These are phyloP conservation scores for Gilbertella persicaria DNA, from an alignment of 371 early-diverging fungal species.

Conservation along the genomic window DNA sequence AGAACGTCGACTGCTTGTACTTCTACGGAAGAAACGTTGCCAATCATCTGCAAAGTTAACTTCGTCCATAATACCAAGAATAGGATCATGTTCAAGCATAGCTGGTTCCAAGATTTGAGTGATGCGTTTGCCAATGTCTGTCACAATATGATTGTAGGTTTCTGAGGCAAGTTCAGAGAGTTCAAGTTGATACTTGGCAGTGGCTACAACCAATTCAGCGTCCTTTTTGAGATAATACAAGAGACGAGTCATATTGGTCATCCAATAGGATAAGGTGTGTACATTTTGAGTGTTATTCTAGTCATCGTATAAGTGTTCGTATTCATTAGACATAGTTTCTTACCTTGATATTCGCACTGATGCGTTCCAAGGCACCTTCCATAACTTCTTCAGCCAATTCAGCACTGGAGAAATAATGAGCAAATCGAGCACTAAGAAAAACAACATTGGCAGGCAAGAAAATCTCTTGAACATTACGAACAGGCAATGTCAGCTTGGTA, in stretches of 20 bases:
- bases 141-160: slow-evolving; percentile 60
- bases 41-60: slow-evolving; percentile 65
- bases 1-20: slow-evolving; percentile 6
- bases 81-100: slow-evolving; percentile 70
- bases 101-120: slow-evolving; percentile 60
- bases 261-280: slow-evolving; percentile 68
- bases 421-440: slow-evolving; percentile 87
- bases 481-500: slow-evolving; percentile 56
- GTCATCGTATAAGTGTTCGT: neutral
- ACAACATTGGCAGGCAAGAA: slow-evolving; percentile 85
- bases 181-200: slow-evolving; percentile 62
- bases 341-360: slow-evolving; percentile 67
- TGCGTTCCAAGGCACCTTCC: slow-evolving; percentile 59
- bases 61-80: slow-evolving; percentile 65
- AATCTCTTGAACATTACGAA: slow-evolving; percentile 47
- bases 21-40: slow-evolving; percentile 53
- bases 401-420: slow-evolving; percentile 73
- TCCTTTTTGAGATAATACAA: slow-evolving; percentile 84
- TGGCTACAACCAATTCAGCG: slow-evolving; percentile 58
- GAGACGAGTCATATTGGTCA: slow-evolving; percentile 76
- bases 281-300: slow-evolving; percentile 29
- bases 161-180: slow-evolving; percentile 74
- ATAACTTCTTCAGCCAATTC: slow-evolving; percentile 76
- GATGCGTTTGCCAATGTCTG: slow-evolving; percentile 59
- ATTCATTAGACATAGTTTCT: neutral